A percentile compares a stretch with the other conserved stretches of the same genome.
Evolutionary conservation across 441 rosid species (phyloP).

Genomic region (Brassica hybrid): DNA sequence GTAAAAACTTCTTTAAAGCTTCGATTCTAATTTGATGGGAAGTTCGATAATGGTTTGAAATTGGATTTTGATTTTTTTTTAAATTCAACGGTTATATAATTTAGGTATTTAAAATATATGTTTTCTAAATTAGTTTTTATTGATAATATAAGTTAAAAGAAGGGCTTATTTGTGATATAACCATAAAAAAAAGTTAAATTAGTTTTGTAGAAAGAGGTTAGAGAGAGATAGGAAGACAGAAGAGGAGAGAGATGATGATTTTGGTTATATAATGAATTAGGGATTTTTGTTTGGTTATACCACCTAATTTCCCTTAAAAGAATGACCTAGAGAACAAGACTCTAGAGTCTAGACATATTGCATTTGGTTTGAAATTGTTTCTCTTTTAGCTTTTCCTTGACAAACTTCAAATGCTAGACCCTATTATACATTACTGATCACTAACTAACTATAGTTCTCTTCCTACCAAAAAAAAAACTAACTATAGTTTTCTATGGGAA

Average conservation of each 20-base stretch:
- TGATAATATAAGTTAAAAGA: background rate
- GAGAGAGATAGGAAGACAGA: too few species aligned
- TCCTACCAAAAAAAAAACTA: too few species aligned
- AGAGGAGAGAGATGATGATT: too few species aligned
- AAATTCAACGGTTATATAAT: background rate
- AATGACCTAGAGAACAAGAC: background rate
- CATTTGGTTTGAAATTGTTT: background rate
- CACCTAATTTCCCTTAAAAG: too few species aligned
- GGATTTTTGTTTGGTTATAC: too few species aligned
- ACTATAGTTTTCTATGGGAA: too few species aligned
- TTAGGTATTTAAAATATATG: too few species aligned
- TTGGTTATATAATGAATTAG: too few species aligned
- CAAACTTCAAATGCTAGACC: background rate
- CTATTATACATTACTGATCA: background rate
- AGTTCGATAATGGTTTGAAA: background rate
- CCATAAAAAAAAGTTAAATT: too few species aligned
- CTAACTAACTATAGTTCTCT: too few species aligned
- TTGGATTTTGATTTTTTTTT: background rate
- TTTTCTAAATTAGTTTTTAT: background rate
- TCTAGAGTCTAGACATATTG: background rate
- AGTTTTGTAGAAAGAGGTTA: too few species aligned
- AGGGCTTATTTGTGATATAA: too few species aligned
- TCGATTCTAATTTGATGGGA: background rate
- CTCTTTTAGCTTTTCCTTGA: background rate
- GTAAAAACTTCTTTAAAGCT: background rate